phyloP scores from a whole-genome alignment of 2,329 filamentous ascomycete genomes.

The Penicillium sclerotiorum region DNA sequence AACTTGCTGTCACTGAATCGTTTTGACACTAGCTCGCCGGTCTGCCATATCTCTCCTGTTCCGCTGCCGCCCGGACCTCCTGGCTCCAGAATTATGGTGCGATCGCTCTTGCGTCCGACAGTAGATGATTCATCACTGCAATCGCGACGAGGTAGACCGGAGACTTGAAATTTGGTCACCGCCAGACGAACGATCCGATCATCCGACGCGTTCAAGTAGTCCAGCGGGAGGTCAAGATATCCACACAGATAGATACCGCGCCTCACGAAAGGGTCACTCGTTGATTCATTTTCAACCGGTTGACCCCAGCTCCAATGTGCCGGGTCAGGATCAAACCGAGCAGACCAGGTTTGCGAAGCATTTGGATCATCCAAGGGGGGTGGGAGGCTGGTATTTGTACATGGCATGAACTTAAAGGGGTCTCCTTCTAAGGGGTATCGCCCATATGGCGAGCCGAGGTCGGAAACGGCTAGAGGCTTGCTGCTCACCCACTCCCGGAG shows the following conservation, averaged over 20 bases:
- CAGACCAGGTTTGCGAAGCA: too few species aligned
- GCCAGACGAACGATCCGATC: slow-evolving; percentile 19
- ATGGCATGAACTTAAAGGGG: too few species aligned
- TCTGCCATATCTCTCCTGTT: slow-evolving; percentile 14
- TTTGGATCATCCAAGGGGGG: too few species aligned
- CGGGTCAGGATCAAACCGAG: slow-evolving; percentile 15
- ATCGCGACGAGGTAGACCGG: slow-evolving; percentile 6
- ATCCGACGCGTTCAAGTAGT: slow-evolving; percentile 19
- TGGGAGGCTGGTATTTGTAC: too few species aligned
- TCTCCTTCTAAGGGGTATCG: too few species aligned
- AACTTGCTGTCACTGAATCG: slow-evolving; percentile 17
- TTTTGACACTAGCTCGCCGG: slow-evolving; percentile 15
- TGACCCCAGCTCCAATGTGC: slow-evolving; percentile 19
- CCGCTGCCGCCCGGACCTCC: slow-evolving; percentile 20
- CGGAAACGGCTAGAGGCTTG: too few species aligned
- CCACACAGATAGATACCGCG: slow-evolving; percentile 21
- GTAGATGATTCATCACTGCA: not conserved
- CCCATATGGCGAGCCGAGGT: too few species aligned
- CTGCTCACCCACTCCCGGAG: too few species aligned
- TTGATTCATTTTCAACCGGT: not conserved
- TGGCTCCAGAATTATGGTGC: slow-evolving; percentile 20
- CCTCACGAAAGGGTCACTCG: not conserved
- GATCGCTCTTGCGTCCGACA: slow-evolving; percentile 13
- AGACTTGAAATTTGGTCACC: slow-evolving; percentile 20
- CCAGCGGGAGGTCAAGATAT: slow-evolving; percentile 20